Evolutionary conservation across 2,329 filamentous ascomycete species (phyloP).

Genomic region (Microsporum audouinii): DNA sequence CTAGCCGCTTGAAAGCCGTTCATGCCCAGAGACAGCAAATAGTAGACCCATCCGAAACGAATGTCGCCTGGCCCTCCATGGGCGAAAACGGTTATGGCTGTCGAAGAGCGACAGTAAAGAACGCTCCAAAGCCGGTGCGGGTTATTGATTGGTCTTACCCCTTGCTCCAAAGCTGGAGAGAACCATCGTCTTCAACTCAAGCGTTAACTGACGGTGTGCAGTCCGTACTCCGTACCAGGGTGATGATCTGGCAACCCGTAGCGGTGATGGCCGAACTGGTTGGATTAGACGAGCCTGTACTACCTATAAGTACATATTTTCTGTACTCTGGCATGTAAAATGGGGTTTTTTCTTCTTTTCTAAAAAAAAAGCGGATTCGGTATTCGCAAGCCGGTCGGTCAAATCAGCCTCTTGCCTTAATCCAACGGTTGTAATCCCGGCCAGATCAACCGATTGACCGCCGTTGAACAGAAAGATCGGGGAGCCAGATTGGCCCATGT

Average conservation of each 20-base stretch:
- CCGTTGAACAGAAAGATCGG: neutral
- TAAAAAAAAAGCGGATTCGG: neutral
- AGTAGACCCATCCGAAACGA: neutral
- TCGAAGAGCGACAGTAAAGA: neutral
- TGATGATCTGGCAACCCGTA: neutral
- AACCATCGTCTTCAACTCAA: neutral
- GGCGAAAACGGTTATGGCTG: neutral
- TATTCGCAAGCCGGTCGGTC: neutral
- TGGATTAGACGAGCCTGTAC: neutral
- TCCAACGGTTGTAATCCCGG: neutral
- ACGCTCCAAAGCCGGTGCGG: neutral
- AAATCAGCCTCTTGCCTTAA: neutral
- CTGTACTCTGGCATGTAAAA: neutral
- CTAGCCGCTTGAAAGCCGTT: neutral
- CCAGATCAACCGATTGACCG: conserved; percentile 1
- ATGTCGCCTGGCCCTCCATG: neutral
- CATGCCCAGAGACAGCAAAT: neutral
- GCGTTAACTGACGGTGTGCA: neutral
- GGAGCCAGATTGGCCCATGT: neutral
- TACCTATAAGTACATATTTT: neutral
- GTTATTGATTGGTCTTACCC: neutral
- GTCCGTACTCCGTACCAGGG: neutral
- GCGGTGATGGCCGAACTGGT: neutral
- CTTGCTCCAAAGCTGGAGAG: neutral
- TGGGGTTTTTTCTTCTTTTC: neutral